Conservation (phyloP, 805 yeast genomes). For the Groenewaldozyma tartarivorans region DNA sequence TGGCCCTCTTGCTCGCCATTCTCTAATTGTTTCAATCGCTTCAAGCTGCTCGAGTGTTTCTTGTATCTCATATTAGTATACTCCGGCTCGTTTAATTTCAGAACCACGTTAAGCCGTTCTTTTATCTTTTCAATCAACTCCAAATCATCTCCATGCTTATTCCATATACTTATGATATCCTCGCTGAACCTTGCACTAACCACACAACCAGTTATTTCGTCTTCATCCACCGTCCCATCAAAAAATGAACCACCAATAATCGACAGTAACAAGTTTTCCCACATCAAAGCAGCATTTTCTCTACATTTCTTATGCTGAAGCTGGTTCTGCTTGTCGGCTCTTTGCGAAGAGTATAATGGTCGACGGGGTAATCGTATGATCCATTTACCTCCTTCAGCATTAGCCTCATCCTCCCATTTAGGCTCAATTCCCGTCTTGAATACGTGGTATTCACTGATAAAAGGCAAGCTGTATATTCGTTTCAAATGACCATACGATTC, state of each 20-base stretch:
- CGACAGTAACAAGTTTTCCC: conserved; percentile 41
- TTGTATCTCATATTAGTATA: conserved; percentile 19
- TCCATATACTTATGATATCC: conserved; percentile 55
- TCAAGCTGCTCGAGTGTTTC: conserved; percentile 24
- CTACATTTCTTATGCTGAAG: conserved; percentile 7
- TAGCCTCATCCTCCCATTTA: conserved; percentile 59
- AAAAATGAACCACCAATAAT: conserved; percentile 39
- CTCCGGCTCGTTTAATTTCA: conserved; percentile 11
- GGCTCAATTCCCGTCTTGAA: conserved; percentile 55
- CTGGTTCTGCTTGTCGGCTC: background rate
- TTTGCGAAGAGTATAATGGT: background rate
- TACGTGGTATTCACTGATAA: conserved; percentile 40
- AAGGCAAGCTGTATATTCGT: conserved; percentile 18
- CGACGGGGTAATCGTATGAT: conserved; percentile 39
- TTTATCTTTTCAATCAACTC: conserved; percentile 16
- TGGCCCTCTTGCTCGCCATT: conserved; percentile 16
- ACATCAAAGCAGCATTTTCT: conserved; percentile 17
- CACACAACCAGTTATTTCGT: conserved; percentile 46
- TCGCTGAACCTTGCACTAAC: conserved; percentile 51
- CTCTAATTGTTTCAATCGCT: conserved; percentile 11
- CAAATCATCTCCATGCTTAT: conserved; percentile 32
- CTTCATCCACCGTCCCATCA: conserved; percentile 17
- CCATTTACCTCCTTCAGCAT: conserved; percentile 56
- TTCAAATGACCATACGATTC: conserved; percentile 68
- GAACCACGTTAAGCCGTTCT: conserved; percentile 14